A percentile compares a stretch with the other conserved stretches of the same genome.
These are phyloP conservation scores for Cymodocea nodosa DNA, from an alignment of 116 monocot species.

Conservation along the genomic window DNA sequence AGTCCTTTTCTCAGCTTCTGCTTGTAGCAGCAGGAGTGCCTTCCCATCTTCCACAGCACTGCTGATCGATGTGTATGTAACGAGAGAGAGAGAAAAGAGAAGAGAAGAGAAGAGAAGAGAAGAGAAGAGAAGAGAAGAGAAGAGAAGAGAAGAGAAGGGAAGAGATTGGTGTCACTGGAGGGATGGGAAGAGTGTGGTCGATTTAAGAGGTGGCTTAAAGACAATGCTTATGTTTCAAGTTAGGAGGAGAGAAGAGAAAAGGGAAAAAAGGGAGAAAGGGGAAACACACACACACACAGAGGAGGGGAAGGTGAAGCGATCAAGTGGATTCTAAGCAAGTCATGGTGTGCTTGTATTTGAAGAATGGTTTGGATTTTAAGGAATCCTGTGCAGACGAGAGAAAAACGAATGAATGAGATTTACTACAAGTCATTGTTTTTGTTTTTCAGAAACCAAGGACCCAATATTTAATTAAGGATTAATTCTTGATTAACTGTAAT, in stretches of 20 bases:
- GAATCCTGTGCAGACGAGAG: neutral
- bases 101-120: neutral
- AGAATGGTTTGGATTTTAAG: slow-evolving; percentile 30
- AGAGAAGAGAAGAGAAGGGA: neutral
- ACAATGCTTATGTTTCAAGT: slow-evolving; percentile 41
- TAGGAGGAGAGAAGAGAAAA: slow-evolving; percentile 2
- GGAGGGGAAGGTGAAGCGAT: slow-evolving; percentile 27
- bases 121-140: too few relatives aligned
- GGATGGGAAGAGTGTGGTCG: neutral
- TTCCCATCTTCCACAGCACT: slow-evolving; percentile 11
- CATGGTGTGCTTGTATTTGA: slow-evolving; percentile 28
- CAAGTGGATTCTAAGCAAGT: slow-evolving; percentile 58
- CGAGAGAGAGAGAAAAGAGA: too few relatives aligned
- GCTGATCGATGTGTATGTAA: too few relatives aligned
- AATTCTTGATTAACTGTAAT: too few relatives aligned
- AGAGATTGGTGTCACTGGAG: neutral
- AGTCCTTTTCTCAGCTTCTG: slow-evolving; percentile 38
- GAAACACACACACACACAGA: neutral
- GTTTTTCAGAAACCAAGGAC: too few relatives aligned
- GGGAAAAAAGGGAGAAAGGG: neutral
- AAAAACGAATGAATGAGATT: too few relatives aligned
- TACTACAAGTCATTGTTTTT: too few relatives aligned
- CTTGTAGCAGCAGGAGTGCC: slow-evolving; percentile 22
- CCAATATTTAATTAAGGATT: too few relatives aligned
- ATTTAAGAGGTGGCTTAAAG: slow-evolving; percentile 2